These are phyloP conservation scores for Triticum dicoccoides DNA, from an alignment of 176 grass and related monocot species.

Conservation along the genomic window DNA sequence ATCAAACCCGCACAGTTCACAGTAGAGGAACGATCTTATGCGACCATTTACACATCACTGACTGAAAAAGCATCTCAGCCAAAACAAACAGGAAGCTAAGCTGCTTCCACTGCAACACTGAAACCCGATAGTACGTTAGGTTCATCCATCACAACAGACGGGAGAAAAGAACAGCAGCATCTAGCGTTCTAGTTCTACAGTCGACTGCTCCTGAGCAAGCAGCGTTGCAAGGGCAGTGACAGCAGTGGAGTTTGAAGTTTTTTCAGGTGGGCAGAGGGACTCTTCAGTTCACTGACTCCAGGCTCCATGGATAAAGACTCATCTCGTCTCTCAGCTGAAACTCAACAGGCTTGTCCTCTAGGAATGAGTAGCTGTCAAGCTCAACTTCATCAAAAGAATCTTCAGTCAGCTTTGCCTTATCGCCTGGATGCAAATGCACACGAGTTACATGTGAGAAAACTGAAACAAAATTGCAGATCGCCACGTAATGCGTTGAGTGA, in stretches of 20 bases:
- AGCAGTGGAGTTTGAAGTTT: background rate
- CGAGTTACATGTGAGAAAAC: background rate
- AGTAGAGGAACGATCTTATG: background rate
- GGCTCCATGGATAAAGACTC: background rate
- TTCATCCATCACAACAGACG: background rate
- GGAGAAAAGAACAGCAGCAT: background rate
- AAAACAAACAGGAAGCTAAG: slow-evolving; percentile 26
- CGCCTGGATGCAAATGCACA: slow-evolving; percentile 19
- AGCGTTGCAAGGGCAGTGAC: background rate
- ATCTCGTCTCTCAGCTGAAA: slow-evolving; percentile 45
- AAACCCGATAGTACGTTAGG: background rate
- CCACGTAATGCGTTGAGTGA: background rate
- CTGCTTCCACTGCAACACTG: slow-evolving; percentile 26
- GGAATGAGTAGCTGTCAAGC: slow-evolving; percentile 23
- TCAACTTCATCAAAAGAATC: slow-evolving; percentile 12
- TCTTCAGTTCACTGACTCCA: slow-evolving; percentile 25
- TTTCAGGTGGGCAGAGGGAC: background rate
- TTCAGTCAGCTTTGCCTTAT: slow-evolving; percentile 24
- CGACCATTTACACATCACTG: background rate
- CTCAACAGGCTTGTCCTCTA: slow-evolving; percentile 34
- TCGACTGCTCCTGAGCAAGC: background rate
- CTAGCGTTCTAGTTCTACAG: background rate
- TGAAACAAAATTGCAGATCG: background rate
- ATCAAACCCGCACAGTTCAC: background rate
- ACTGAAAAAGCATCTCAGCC: background rate